A percentile compares a stretch with the other conserved stretches of the same genome.
phyloP scores from a whole-genome alignment of 129 eudicot species.

The carrot (Daucus carota) region DH1_v3.0 NC_030387.2:12077001-12077500 shows the following conservation, averaged over 20 bases:
- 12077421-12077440: slow-evolving; percentile 84
- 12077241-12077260: slow-evolving; percentile 1
- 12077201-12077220: too few relatives aligned
- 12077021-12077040: too few relatives aligned
- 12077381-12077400: slow-evolving; percentile 59
- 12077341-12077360: slow-evolving; percentile 24
- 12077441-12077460: slow-evolving; percentile 74
- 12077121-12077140: too few relatives aligned
- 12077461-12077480: slow-evolving; percentile 65
- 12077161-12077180: too few relatives aligned
- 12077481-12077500: slow-evolving; percentile 62
- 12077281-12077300: slow-evolving; percentile 9
- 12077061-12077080: too few relatives aligned
- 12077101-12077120: too few relatives aligned
- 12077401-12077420: slow-evolving; percentile 48
- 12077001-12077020: too few relatives aligned
- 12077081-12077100: too few relatives aligned
- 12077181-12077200: too few relatives aligned
- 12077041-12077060: too few relatives aligned
- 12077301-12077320: slow-evolving; percentile 23
- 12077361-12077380: slow-evolving; percentile 48
- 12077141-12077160: too few relatives aligned
- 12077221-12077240: too few relatives aligned
- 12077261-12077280: background rate
- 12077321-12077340: slow-evolving; percentile 47